Base-by-base conservation (phyloP, 78 protist genomes). In the Emiliania huxleyi region DNA sequence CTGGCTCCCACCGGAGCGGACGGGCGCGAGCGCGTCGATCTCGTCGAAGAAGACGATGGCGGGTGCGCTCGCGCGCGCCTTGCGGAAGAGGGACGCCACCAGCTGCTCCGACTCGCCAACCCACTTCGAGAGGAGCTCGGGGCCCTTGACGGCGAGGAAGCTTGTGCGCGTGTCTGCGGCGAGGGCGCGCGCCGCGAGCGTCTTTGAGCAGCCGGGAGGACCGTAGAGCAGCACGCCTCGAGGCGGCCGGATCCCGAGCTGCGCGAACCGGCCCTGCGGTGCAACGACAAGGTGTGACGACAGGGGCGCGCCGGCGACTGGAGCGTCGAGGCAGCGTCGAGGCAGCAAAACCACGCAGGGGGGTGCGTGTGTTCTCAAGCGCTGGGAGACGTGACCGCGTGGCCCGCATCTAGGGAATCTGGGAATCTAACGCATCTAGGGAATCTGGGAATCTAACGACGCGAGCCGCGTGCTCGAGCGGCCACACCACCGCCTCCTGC, bases 81-180 rank as follows among this genome's bases (percentile, higher is more conserved):
- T 69, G 0, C 37, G 22, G 56, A 94, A 93, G 44, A 93, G 87
- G 45, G 38, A 35, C 22, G 94, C 81, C 37, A 94, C 89, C 18
- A 6, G 35, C 5, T 46, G n/a, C 91, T 94, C 95, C 2, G 79
- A 37, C 90, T 93, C 94, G 42, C 95, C 95, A 11, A 98, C 99
- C 92, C 93, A 98, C 79, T 98, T 99, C 35, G 94, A 87, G 62
- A 97, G 91, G 45, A 98, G 83, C 94, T 96, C 98, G 0, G 99
- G 99, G 4, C 99, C 99, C 81, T 97, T 97, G 37, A 98, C 98
- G 0, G 99, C 96, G 43, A 98, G 38, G 46, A 98, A 98, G 92
- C 97, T 97, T 40, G 96, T n/a, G 19, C 94, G 95, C 29, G 96
- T 42, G 87, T 98, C 98, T 0, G 97, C 93, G 56, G 99, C 99